Evolutionary conservation across 371 early-diverging fungal genomes (phyloP).

Genomic region (Chytridium lagenaria): DNA sequence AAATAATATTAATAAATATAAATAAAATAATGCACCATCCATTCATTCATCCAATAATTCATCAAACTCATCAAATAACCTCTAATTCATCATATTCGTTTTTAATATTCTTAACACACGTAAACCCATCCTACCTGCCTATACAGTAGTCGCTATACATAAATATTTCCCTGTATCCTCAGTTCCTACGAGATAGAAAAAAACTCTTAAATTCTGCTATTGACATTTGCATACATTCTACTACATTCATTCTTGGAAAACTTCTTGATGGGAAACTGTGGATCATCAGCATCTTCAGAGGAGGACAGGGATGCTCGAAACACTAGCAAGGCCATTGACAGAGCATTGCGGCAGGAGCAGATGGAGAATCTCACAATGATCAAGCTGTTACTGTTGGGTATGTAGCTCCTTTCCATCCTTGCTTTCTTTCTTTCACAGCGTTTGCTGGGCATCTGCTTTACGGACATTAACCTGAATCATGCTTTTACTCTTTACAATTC

Average conservation of each 20-base stretch:
- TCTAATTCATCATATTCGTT: no score
- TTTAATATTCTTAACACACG: no score
- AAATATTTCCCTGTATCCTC: no score
- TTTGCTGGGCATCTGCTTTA: background rate
- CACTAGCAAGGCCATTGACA: slow-evolving; percentile 88
- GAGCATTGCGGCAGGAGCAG: slow-evolving; percentile 81
- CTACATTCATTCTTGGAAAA: background rate
- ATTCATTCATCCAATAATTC: no score
- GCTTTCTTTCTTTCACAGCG: background rate
- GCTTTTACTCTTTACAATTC: background rate
- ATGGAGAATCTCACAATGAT: slow-evolving; percentile 83
- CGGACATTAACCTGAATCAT: background rate
- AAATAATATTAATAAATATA: background rate
- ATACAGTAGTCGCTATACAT: no score
- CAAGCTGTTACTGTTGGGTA: slow-evolving; percentile 95
- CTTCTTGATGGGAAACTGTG: slow-evolving; percentile 46
- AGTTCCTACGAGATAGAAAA: no score
- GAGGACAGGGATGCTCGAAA: slow-evolving; percentile 84
- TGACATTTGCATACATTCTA: background rate
- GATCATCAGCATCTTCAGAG: slow-evolving; percentile 31
- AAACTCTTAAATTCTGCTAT: background rate
- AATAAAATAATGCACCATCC: background rate
- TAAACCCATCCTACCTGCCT: no score
- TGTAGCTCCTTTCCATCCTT: slow-evolving; percentile 29
- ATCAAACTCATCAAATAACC: no score